phyloP scores from a whole-genome alignment of 2,329 filamentous ascomycete genomes.

The Aureobasidium vineae region DNA sequence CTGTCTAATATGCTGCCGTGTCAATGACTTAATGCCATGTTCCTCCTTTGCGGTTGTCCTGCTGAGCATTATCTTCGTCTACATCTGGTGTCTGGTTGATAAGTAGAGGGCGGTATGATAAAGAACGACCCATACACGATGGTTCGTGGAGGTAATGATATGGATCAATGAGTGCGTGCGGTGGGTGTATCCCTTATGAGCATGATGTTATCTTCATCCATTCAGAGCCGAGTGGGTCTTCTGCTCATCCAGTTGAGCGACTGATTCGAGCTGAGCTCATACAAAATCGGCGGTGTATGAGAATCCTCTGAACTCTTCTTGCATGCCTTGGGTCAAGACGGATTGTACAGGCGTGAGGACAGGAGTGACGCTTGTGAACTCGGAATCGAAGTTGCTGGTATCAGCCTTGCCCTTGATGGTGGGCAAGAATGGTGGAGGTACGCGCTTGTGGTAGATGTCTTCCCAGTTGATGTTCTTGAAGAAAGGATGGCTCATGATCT shows the following conservation, averaged over 20 bases:
- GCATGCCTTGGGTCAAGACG: conserved; percentile 96
- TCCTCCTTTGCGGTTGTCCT: background rate
- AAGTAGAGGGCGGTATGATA: background rate
- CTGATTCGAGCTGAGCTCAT: conserved; percentile 42
- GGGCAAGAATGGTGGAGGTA: conserved; percentile 84
- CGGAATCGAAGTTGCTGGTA: conserved; percentile 99
- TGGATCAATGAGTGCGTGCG: background rate
- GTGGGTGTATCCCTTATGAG: background rate
- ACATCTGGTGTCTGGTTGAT: background rate
- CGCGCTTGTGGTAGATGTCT: conserved; percentile 93
- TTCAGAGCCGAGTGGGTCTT: background rate
- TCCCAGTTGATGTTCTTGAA: conserved; percentile 99
- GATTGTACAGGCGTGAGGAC: conserved; percentile 96
- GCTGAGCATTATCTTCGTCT: background rate
- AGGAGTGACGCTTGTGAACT: conserved; percentile 97
- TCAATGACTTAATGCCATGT: background rate
- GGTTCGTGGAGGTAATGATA: background rate
- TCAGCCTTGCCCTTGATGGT: conserved; percentile 89
- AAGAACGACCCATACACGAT: background rate
- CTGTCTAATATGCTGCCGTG: conserved; percentile 11
- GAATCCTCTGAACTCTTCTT: conserved; percentile 99
- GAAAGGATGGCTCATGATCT: conserved; percentile 98
- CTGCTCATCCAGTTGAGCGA: background rate
- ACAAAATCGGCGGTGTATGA: conserved; percentile 94
- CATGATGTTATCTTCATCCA: background rate